Percentiles rank a stretch among this genome's conserved stretches.
Evolutionary conservation across 2,329 filamentous ascomycete genomes (phyloP).

Genomic region (Penicillium sp.): DNA sequence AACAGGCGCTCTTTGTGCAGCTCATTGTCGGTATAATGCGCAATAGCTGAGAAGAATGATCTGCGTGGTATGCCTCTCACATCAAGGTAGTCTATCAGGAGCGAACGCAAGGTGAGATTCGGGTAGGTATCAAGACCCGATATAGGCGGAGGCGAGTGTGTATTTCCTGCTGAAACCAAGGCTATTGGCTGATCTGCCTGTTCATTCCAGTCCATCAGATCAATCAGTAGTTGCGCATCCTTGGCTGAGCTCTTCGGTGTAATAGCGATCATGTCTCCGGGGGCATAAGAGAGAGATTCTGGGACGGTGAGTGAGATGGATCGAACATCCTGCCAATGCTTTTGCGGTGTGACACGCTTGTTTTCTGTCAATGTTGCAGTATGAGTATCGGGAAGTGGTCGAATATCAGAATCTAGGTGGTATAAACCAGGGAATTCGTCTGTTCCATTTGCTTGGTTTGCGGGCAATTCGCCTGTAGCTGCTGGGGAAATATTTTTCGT

Average conservation of each 20-base stretch:
- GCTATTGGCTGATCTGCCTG: conserved; percentile 66
- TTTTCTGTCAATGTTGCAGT: conserved; percentile 60
- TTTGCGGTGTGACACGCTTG: conserved; percentile 62
- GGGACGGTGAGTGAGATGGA: conserved; percentile 58
- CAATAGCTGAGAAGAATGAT: conserved; percentile 73
- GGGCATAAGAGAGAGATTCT: conserved; percentile 48
- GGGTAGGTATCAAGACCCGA: conserved; percentile 34
- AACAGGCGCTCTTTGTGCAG: conserved; percentile 74
- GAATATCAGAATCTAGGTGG: conserved; percentile 39
- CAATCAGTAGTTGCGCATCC: conserved; percentile 73
- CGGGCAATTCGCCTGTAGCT: neutral
- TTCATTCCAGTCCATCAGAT: conserved; percentile 69
- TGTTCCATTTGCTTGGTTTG: conserved; percentile 4
- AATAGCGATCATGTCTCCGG: conserved; percentile 75
- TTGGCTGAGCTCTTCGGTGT: conserved; percentile 79
- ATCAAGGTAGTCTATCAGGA: conserved; percentile 79
- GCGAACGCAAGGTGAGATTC: conserved; percentile 60
- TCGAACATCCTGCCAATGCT: conserved; percentile 93
- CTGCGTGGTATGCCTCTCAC: conserved; percentile 84
- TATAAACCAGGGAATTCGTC: conserved; percentile 20
- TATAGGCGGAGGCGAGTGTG: conserved; percentile 27
- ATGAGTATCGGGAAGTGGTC: conserved; percentile 55
- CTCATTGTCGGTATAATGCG: conserved; percentile 64
- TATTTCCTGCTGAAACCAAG: conserved; percentile 38
- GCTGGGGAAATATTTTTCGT: conserved; percentile 1